Evolutionary conservation across 371 early-diverging fungal genomes (phyloP), one percentile per base, ranked within the genome.

Genomic region (Mucor circinelloides): DNA sequence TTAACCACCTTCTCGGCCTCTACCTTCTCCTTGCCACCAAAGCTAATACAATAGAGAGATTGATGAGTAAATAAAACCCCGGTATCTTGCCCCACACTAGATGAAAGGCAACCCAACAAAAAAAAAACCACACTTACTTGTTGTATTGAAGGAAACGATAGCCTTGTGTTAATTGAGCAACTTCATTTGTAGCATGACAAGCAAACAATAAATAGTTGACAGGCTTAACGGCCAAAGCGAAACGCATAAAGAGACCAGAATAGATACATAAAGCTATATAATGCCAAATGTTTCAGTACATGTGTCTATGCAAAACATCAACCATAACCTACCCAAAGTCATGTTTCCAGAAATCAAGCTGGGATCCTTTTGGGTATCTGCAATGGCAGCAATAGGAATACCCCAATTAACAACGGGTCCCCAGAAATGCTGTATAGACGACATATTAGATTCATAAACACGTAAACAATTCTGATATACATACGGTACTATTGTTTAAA

Each of bases 341-440:
- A 99, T 99, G 68, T 94, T 96, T 63, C 95, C 95, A 40, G 92
- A 92, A 75, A 99, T 99, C 74, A 91, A 77, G 67, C 95, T 95
- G 19, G 98, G 95, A 70, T 92, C 91, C 81, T 97, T 95, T 66
- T 91, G 86, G 68, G 89, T 89, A 79, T 99, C 99, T 40, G 95
- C 93, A 64, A 98, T 92, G 34, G 97, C 99, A 30, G 98, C 98
- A 48, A 95, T 70, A 55, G 99, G 99, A 60, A 98, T 87, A 63
- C 98, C 98, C 99, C 99, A 98, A 87, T 97, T 98, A 60, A 95
- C 97, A 34, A 94, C 91, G 58, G 95, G 95, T 58, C 95, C 95
- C 95, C 95, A 95, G 74, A 95, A 95, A 70, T 95, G 95, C 90
- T 90, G 77, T 62, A 40, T 40, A 25, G 54, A 25, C 58, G 54